A percentile compares a stretch with the other conserved stretches of the same genome.
Evolutionary conservation across 345 rosid genomes (phyloP).

Genomic region (Passiflora organensis): DNA sequence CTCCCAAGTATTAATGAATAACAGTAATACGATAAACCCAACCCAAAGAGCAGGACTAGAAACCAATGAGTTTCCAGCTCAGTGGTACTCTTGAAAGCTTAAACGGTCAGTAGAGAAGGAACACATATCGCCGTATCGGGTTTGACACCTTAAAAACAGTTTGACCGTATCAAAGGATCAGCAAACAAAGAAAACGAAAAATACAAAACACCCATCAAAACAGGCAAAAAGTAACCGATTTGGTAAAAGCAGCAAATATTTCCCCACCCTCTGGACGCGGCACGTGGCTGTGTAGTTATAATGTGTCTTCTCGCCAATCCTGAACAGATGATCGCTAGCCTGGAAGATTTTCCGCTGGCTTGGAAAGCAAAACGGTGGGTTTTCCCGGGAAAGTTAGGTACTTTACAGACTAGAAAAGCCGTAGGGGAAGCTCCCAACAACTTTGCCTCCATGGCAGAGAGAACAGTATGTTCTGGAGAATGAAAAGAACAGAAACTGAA

Average conservation of each 20-base stretch:
- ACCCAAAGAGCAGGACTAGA: too few relatives aligned
- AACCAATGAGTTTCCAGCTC: too few relatives aligned
- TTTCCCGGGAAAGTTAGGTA: constrained; percentile 19
- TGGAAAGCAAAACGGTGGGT: constrained; percentile 17
- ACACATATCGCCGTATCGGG: too few relatives aligned
- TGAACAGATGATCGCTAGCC: constrained; percentile 12
- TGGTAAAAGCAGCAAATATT: constrained; percentile 7
- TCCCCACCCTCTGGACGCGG: constrained; percentile 44
- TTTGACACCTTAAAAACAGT: too few relatives aligned
- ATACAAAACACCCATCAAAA: constrained; percentile 4
- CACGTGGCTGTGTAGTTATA: constrained; percentile 32
- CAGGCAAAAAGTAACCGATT: constrained; percentile 2
- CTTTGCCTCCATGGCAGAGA: constrained; percentile 50
- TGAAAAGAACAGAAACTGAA: background rate
- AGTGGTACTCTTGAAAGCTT: too few relatives aligned
- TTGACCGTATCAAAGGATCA: too few relatives aligned
- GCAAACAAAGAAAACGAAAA: background rate
- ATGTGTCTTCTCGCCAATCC: constrained; percentile 28
- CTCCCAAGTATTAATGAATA: too few relatives aligned
- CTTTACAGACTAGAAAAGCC: constrained; percentile 20
- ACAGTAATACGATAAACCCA: too few relatives aligned
- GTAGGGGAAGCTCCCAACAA: constrained; percentile 34
- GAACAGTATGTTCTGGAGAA: too few relatives aligned
- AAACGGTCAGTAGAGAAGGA: too few relatives aligned
- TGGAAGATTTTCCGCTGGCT: constrained; percentile 6